Evolutionary conservation across 1,284 basidiomycete species (phyloP).

Genomic region (Cryptococcus amylolentus): DNA sequence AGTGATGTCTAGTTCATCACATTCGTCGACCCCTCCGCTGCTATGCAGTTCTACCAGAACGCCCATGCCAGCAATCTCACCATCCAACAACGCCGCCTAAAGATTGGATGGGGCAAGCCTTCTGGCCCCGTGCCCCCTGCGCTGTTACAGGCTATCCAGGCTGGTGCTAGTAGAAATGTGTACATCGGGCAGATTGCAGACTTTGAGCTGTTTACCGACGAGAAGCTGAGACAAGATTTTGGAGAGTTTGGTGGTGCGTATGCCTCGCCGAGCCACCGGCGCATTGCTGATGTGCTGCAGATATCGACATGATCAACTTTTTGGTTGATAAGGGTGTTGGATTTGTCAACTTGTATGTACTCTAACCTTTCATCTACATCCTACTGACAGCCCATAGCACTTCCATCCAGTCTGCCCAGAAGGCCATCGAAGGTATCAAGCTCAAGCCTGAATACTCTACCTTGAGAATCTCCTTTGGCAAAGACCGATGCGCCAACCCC

Average conservation of each 20-base stretch:
- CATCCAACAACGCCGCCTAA: slow-evolving; percentile 82
- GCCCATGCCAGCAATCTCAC: slow-evolving; percentile 81
- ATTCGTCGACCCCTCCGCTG: slow-evolving; percentile 82
- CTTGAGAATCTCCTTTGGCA: slow-evolving; percentile 83
- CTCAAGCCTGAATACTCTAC: slow-evolving; percentile 75
- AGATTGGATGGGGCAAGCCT: slow-evolving; percentile 94
- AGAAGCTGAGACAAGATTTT: slow-evolving; percentile 82
- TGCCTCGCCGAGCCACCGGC: background rate
- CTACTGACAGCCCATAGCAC: slow-evolving; percentile 45
- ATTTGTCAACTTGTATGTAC: slow-evolving; percentile 74
- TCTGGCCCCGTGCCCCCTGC: slow-evolving; percentile 76
- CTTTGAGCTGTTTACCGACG: slow-evolving; percentile 80
- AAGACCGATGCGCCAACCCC: slow-evolving; percentile 76
- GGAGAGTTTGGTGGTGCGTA: slow-evolving; percentile 71
- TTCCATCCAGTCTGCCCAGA: slow-evolving; percentile 88
- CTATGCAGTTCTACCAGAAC: slow-evolving; percentile 86
- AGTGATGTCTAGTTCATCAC: slow-evolving; percentile 67
- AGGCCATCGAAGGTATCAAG: slow-evolving; percentile 90
- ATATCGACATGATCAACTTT: slow-evolving; percentile 93
- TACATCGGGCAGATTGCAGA: slow-evolving; percentile 91
- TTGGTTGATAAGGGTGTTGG: slow-evolving; percentile 94
- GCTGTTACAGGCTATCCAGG: slow-evolving; percentile 73
- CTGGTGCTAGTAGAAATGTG: slow-evolving; percentile 87
- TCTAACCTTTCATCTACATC: slow-evolving; percentile 1
- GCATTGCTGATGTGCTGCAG: slow-evolving; percentile 13